phyloP scores from a whole-genome alignment of 2,329 filamentous ascomycete genomes.

The Botryotinia narcissicola region DNA sequence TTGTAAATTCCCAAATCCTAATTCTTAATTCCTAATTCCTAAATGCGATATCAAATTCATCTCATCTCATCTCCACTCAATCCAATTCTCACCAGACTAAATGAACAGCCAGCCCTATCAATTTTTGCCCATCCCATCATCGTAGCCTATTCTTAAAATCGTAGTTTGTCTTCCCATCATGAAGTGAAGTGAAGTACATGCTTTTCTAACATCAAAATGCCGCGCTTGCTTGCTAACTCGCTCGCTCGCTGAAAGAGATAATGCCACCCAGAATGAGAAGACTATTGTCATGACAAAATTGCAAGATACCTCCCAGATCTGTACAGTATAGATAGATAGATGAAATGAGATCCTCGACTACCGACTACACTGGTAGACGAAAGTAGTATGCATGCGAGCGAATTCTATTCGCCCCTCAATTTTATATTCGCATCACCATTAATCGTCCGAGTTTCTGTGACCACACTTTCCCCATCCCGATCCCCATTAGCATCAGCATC shows the following conservation, averaged over 20 bases:
- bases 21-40: neutral
- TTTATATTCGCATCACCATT: neutral
- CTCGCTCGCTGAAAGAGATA: neutral
- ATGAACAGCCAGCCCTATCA: neutral
- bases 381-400: neutral
- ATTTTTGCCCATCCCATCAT: neutral
- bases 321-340: neutral
- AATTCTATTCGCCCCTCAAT: neutral
- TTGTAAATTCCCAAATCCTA: neutral
- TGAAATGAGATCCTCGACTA: neutral
- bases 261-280: neutral
- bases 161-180: neutral
- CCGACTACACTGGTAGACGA: neutral
- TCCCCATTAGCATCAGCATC: neutral
- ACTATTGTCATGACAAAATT: neutral
- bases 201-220: neutral
- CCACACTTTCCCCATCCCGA: neutral
- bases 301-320: neutral
- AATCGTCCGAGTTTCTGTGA: neutral
- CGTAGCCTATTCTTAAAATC: neutral
- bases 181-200: neutral
- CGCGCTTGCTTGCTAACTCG: neutral
- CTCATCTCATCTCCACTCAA: neutral
- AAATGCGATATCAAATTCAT: neutral
- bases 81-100: neutral